Evolutionary conservation across 129 eudicot species (phyloP).

Genomic region (Mikania micrantha): DNA sequence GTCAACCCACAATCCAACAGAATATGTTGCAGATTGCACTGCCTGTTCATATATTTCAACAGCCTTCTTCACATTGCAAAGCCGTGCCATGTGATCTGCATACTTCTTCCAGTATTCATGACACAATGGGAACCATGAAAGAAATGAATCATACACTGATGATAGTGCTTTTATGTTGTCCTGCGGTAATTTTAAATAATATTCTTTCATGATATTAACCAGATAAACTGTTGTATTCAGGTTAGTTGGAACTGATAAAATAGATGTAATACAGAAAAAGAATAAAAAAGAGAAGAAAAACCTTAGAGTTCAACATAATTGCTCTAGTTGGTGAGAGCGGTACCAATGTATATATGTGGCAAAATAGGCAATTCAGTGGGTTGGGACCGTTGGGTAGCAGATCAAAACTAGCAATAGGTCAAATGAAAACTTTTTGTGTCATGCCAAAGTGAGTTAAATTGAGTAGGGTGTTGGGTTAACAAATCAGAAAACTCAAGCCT

Average conservation of each 20-base stretch:
- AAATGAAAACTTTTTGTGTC: not conserved
- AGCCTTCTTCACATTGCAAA: constrained; percentile 44
- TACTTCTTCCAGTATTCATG: constrained; percentile 78
- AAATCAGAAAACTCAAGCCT: not conserved
- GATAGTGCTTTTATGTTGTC: constrained; percentile 60
- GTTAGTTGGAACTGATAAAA: not conserved
- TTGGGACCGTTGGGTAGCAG: not conserved
- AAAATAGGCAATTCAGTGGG: not conserved
- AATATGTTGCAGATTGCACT: constrained; percentile 47
- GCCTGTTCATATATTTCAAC: constrained; percentile 66
- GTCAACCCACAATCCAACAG: constrained; percentile 79
- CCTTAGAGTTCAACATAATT: not conserved
- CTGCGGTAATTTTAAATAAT: constrained; percentile 39
- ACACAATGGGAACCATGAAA: constrained; percentile 74
- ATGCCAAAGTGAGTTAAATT: not conserved
- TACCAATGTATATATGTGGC: not conserved
- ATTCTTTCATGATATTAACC: constrained; percentile 2
- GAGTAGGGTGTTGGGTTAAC: not conserved
- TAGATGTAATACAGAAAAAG: not conserved
- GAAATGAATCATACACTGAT: constrained; percentile 62
- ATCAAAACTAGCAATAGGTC: not conserved
- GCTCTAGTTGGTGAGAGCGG: constrained; percentile 5
- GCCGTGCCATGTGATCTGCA: constrained; percentile 58
- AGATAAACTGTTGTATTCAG: not conserved
- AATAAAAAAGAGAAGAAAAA: no score